phyloP scores from a whole-genome alignment of 2,329 filamentous ascomycete genomes.

The Venturia pyrina region DNA sequence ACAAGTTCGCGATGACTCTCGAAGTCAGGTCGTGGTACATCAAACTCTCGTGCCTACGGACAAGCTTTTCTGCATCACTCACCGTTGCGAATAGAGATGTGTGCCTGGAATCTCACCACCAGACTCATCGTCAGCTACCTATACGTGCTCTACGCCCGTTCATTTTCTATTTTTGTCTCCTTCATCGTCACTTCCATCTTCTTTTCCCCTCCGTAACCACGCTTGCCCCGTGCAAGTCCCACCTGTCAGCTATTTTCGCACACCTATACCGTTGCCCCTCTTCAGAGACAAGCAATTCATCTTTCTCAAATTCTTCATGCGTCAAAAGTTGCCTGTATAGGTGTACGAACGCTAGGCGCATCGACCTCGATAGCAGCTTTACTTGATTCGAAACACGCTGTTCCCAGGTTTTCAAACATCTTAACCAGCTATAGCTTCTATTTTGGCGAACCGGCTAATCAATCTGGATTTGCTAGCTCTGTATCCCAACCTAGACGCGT shows the following conservation, averaged over 20 bases:
- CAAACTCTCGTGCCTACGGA: not conserved
- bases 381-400: slow-evolving; percentile 5
- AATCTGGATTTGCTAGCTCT: not conserved
- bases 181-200: not conserved
- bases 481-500: not conserved
- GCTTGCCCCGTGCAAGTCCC: not conserved
- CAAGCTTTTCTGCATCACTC: not conserved
- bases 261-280: not conserved
- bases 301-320: slow-evolving; percentile 3
- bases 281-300: not conserved
- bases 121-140: not conserved
- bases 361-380: not conserved
- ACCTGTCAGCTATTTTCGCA: not conserved
- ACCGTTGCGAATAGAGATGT: not conserved
- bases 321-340: slow-evolving; percentile 1
- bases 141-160: not conserved
- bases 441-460: not conserved
- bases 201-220: not conserved
- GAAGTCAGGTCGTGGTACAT: not conserved
- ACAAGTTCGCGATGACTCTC: not conserved
- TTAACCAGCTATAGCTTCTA: not conserved
- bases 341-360: not conserved
- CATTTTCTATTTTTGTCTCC: not conserved
- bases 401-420: slow-evolving; percentile 3
- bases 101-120: not conserved